A percentile compares a stretch with the other conserved stretches of the same genome.
These are phyloP conservation scores for Tolypocladium inflatum DNA, from an alignment of 2,329 filamentous ascomycete genomes.

Conservation along the genomic window DNA sequence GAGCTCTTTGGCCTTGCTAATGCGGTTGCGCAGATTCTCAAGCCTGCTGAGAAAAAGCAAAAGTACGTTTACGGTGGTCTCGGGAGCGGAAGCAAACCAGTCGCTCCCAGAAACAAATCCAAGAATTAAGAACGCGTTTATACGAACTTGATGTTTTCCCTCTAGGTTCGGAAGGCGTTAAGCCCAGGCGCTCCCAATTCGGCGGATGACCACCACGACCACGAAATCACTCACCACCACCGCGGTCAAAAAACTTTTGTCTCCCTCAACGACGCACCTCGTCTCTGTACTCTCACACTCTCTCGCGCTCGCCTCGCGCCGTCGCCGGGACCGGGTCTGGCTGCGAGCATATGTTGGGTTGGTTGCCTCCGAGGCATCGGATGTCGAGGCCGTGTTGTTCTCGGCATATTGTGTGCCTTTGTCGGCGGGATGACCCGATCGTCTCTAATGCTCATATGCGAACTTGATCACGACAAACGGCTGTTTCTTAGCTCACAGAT, in stretches of 20 bases:
- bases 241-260: constrained; percentile 4
- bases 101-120: constrained; percentile 12
- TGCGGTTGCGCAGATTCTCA: constrained; percentile 63
- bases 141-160: constrained; percentile 58
- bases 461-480: constrained; percentile 30
- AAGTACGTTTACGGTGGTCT: constrained; percentile 85
- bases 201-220: constrained; percentile 11
- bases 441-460: constrained; percentile 28
- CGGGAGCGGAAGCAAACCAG: constrained; percentile 37
- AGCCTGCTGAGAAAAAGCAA: constrained; percentile 99
- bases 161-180: constrained; percentile 96
- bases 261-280: constrained; percentile 6
- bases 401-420: background rate
- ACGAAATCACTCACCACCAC: constrained; percentile 11
- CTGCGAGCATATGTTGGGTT: constrained; percentile 14
- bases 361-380: constrained; percentile 16
- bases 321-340: constrained; percentile 12
- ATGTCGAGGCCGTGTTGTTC: constrained; percentile 8
- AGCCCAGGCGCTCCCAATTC: constrained; percentile 12
- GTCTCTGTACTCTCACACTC: constrained; percentile 6
- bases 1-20: background rate
- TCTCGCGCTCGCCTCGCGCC: constrained; percentile 16
- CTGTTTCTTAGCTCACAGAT: constrained; percentile 33
- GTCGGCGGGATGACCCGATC: constrained; percentile 12
- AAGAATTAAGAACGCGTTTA: constrained; percentile 21